Percentiles rank a stretch among this genome's conserved stretches.
phyloP scores from a whole-genome alignment of 2,329 filamentous ascomycete species.

The Bipolaris victoriae region DNA sequence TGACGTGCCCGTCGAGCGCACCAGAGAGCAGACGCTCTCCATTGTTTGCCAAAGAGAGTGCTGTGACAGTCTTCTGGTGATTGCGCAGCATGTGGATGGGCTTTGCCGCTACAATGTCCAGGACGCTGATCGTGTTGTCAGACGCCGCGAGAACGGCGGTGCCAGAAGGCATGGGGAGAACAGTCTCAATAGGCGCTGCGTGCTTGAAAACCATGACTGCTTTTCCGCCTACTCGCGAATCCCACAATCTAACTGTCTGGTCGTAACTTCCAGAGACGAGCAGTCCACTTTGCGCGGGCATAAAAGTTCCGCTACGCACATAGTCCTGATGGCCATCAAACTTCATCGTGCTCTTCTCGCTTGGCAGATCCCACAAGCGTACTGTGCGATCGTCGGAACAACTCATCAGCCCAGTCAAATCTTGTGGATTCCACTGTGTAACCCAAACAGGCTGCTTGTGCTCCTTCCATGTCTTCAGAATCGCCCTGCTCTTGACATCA shows the following conservation, averaged over 20 bases:
- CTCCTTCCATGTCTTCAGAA: slow-evolving; percentile 92
- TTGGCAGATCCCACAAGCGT: slow-evolving; percentile 90
- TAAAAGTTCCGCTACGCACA: slow-evolving; percentile 83
- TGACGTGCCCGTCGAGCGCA: slow-evolving; percentile 93
- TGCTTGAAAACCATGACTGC: slow-evolving; percentile 93
- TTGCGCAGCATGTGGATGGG: slow-evolving; percentile 87
- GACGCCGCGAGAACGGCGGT: slow-evolving; percentile 85
- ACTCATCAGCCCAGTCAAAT: slow-evolving; percentile 85
- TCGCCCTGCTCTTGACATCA: slow-evolving; percentile 85
- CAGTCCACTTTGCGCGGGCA: slow-evolving; percentile 74
- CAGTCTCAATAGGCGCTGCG: slow-evolving; percentile 82
- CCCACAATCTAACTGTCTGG: slow-evolving; percentile 91
- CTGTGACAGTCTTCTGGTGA: slow-evolving; percentile 97
- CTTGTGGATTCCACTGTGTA: slow-evolving; percentile 88
- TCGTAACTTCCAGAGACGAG: slow-evolving; percentile 94
- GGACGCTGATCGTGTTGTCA: slow-evolving; percentile 84
- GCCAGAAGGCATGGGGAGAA: slow-evolving; percentile 85
- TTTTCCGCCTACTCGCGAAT: slow-evolving; percentile 72
- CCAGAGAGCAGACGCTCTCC: slow-evolving; percentile 83
- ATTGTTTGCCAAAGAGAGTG: slow-evolving; percentile 79
- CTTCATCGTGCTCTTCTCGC: slow-evolving; percentile 73
- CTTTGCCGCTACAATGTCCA: slow-evolving; percentile 90
- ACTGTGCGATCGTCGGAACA: slow-evolving; percentile 93
- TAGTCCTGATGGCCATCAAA: slow-evolving; percentile 93
- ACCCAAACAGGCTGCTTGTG: slow-evolving; percentile 95